These are phyloP conservation scores for Musa itinerans DNA, from an alignment of 176 grass and related monocot species.

Conservation along the genomic window DNA sequence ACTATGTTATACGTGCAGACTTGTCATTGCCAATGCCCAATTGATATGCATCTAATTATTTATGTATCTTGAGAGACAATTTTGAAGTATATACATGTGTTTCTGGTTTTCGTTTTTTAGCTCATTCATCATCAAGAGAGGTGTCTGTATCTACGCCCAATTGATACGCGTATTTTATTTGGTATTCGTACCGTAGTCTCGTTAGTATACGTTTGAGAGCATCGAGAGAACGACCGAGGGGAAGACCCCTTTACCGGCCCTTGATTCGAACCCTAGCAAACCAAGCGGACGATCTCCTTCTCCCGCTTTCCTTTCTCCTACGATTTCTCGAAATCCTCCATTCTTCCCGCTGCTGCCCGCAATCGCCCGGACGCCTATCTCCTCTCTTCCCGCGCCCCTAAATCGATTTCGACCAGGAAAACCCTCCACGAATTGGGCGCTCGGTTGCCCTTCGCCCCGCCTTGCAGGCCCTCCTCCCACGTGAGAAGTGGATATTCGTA, in stretches of 20 bases:
- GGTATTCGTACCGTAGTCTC: background rate
- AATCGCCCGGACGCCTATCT: background rate
- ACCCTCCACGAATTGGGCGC: background rate
- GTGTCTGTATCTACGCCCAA: too few relatives aligned
- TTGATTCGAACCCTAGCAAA: slow-evolving; percentile 1
- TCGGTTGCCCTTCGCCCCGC: background rate
- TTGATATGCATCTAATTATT: too few relatives aligned
- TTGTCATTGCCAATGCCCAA: too few relatives aligned
- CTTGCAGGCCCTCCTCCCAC: background rate
- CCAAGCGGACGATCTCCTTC: background rate
- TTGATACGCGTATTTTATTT: too few relatives aligned
- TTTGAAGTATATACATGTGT: too few relatives aligned
- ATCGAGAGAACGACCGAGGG: background rate
- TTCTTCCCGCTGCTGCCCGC: background rate
- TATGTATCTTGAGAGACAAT: too few relatives aligned
- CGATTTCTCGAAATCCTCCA: background rate
- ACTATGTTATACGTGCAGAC: too few relatives aligned
- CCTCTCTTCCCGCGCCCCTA: background rate
- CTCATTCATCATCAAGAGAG: too few relatives aligned
- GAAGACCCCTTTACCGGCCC: background rate
- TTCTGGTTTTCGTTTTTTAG: too few relatives aligned
- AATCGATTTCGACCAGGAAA: background rate
- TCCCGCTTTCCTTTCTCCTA: background rate
- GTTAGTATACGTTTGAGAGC: background rate
- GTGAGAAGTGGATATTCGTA: background rate